Conservation (phyloP, 2,329 filamentous ascomycete genomes). For the Venturia pyrina region DNA sequence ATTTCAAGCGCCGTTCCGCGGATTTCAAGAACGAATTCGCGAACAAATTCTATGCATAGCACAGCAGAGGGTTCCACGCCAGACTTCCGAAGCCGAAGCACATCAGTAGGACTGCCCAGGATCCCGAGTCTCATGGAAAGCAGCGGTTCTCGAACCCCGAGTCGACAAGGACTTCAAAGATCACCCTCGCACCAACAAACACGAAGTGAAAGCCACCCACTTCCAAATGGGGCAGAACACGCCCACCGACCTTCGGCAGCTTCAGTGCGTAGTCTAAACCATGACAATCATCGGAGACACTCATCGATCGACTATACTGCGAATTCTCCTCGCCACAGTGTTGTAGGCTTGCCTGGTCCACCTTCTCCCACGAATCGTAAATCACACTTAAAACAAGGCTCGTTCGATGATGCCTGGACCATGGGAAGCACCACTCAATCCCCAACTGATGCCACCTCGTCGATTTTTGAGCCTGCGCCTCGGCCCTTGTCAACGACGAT, state of each 20-base stretch:
- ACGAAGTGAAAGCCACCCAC: constrained; percentile 8
- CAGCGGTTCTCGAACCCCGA: constrained; percentile 20
- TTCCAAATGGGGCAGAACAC: not conserved
- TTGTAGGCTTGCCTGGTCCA: constrained; percentile 6
- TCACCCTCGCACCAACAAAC: constrained; percentile 20
- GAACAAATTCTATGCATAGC: constrained; percentile 31
- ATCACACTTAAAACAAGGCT: constrained; percentile 43
- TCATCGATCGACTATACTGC: constrained; percentile 52
- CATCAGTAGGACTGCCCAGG: constrained; percentile 31
- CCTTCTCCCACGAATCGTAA: constrained; percentile 2
- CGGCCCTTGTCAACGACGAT: not conserved
- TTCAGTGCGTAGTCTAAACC: constrained; percentile 70
- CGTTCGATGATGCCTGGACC: constrained; percentile 50
- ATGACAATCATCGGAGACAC: constrained; percentile 77
- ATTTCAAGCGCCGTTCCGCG: constrained; percentile 34
- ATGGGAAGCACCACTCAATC: constrained; percentile 32
- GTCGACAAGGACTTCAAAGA: constrained; percentile 21
- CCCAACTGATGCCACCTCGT: constrained; percentile 9
- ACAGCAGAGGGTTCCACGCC: constrained; percentile 29
- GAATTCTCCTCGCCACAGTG: constrained; percentile 29
- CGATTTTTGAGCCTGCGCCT: constrained; percentile 6
- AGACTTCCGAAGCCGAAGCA: constrained; percentile 38
- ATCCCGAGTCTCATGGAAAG: constrained; percentile 28
- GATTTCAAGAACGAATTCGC: constrained; percentile 7
- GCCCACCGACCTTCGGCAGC: constrained; percentile 60